Percentiles rank a stretch among this genome's conserved stretches.
phyloP scores from a whole-genome alignment of 2,329 filamentous ascomycete genomes.

The Cytospora piceicola region DNA sequence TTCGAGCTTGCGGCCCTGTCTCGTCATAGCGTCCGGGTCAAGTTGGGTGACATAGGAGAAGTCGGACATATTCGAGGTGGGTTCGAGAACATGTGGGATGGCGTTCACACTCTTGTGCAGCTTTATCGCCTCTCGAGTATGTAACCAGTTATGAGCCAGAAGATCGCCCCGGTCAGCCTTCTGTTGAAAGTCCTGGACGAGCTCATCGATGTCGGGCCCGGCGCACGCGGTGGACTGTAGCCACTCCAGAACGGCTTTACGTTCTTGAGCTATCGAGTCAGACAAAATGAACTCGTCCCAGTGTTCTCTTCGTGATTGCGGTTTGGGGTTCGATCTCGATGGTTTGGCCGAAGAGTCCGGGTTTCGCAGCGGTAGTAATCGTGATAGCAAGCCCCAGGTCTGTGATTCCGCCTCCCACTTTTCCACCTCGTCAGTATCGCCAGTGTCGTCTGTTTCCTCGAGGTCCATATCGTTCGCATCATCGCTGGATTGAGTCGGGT shows the following conservation, averaged over 20 bases:
- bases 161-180: slow-evolving; percentile 79
- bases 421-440: slow-evolving; percentile 51
- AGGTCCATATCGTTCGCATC: slow-evolving; percentile 60
- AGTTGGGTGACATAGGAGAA: slow-evolving; percentile 78
- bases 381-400: slow-evolving; percentile 84
- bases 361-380: slow-evolving; percentile 74
- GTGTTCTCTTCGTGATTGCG: slow-evolving; percentile 40
- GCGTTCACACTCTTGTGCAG: slow-evolving; percentile 79
- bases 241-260: slow-evolving; percentile 82
- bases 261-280: slow-evolving; percentile 75
- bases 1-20: slow-evolving; percentile 77
- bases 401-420: slow-evolving; percentile 82
- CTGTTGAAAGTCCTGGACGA: slow-evolving; percentile 76
- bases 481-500: slow-evolving; percentile 39
- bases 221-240: slow-evolving; percentile 76
- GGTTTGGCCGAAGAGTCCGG: slow-evolving; percentile 41
- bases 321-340: slow-evolving; percentile 33
- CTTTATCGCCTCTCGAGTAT: slow-evolving; percentile 90
- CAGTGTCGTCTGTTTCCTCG: slow-evolving; percentile 52
- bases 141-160: slow-evolving; percentile 87
- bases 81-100: slow-evolving; percentile 67
- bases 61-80: slow-evolving; percentile 59
- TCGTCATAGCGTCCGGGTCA: slow-evolving; percentile 85
- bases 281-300: slow-evolving; percentile 76
- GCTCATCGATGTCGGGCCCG: slow-evolving; percentile 71